These are phyloP conservation scores for Aspergillus jensenii DNA, from an alignment of 2,329 filamentous ascomycete genomes.

Conservation along the genomic window DNA sequence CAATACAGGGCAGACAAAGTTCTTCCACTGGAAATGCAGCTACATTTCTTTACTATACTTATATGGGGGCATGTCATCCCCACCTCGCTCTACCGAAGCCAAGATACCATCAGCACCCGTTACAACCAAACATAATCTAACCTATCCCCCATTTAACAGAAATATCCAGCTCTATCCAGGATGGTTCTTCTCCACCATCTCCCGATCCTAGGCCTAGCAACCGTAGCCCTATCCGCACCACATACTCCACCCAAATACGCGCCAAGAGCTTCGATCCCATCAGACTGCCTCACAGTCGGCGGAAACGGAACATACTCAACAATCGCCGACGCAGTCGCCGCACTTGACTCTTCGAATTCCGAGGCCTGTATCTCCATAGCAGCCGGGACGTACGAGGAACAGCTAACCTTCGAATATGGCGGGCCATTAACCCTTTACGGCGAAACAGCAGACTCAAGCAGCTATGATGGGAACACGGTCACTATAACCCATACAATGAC, in stretches of 20 bases:
- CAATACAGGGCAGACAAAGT: too few relatives aligned
- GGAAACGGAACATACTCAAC: conserved; percentile 21
- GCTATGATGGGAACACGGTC: conserved; percentile 33
- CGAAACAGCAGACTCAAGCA: conserved; percentile 27
- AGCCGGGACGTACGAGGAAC: conserved; percentile 33
- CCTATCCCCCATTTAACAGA: too few relatives aligned
- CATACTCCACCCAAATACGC: conserved; percentile 8
- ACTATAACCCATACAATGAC: conserved; percentile 34
- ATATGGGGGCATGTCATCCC: too few relatives aligned
- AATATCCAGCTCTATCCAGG: neutral
- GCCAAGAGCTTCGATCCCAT: conserved; percentile 21
- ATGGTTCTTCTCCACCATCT: neutral
- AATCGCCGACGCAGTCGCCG: conserved; percentile 27
- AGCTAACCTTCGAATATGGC: conserved; percentile 29
- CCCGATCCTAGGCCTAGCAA: neutral
- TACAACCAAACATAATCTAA: too few relatives aligned
- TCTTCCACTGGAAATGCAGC: too few relatives aligned
- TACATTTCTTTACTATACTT: too few relatives aligned
- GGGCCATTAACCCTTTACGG: conserved; percentile 34
- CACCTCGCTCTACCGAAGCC: too few relatives aligned
- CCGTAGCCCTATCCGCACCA: neutral
- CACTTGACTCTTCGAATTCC: conserved; percentile 22
- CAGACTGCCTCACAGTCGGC: conserved; percentile 28
- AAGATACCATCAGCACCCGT: too few relatives aligned
- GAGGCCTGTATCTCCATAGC: conserved; percentile 35